Evolutionary conservation across 2,329 filamentous ascomycete species (phyloP), one percentile per base, ranked within the genome.

Genomic region (Neocucurbitaria cava): DNA sequence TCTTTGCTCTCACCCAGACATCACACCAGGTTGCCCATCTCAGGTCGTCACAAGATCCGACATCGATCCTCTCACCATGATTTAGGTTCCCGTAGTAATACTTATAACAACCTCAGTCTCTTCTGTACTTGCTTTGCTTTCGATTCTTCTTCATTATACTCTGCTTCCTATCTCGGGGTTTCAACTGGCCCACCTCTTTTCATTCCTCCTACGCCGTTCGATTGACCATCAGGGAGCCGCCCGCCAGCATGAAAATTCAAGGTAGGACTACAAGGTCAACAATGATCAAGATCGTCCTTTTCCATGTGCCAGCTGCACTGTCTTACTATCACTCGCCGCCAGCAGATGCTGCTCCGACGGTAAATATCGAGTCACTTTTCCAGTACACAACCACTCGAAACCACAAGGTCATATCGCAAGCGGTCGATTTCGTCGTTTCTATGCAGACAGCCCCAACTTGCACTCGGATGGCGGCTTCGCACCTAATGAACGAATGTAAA

Each of bases 401-500:
- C 31, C 53, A 66, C 41, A 58, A 49, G 30, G 60, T 67, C 1
- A 68, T 68, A 21, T 61, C 64, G 0, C 61, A 69, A 47, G 66
- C 66, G 1, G 57, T 69, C 18, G 63, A 66, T 6, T 65, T 69
- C 8, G 57, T 69, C 15, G 55, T 60, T 0, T 68, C 64, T 0
- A 65, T 63, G 62, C 68, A 63, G 35, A 66, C 55, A 15, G 62
- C 64, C 3, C 62, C 65, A 4, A 64, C 82, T 0, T 87, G 85
- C 72, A 79, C 81, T 52, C 79, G 79, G 7, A 69, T 84, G 33
- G 85, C 85, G 7, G 78, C 81, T 2, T 76, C 78, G 2, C 78
- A 77, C 33, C 76, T 87, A 3, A 74, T 86, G 49, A 75, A 79
- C 45, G 83, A 83, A 30, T 87, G 85, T 63, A 78, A 83, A 59